Evolutionary conservation across 169 alveolate species (phyloP), one percentile per base, ranked within the genome.

Genomic region (Plasmodium inui): DNA sequence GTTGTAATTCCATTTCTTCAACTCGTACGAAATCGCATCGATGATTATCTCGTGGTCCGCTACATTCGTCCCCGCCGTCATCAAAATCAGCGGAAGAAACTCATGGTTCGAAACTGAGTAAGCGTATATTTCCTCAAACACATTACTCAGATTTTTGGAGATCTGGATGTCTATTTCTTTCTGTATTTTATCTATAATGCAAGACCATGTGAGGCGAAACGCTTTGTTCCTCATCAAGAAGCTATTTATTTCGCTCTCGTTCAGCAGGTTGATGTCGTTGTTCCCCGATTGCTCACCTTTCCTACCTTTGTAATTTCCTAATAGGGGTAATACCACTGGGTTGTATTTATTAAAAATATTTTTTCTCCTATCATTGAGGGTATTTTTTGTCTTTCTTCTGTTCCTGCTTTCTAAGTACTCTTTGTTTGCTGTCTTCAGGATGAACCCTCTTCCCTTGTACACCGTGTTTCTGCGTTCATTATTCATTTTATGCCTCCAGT

Each of bases 21-120:
- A 44, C 32, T 86, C 86, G 34, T 86, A 86, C 14, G 93, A 86
- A 12, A 86, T 44, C 8, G 93, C 50, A 37, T 86, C 93, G 28
- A 86, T 86, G 30, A 86, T 79, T 6, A 86, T 78, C 70, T 86
- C 93, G 32, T 86, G 93, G 37, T 86, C 93, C 44, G 86, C 83
- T 37, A 86, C 93, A 37, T 86, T 86, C 37, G 93, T 86, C 19
- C 93, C 93, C 2, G 93, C 86, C 3, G 93, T 86, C 83, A 86
- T 78, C 70, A 86, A 78, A 76, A 86, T 76, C 3, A 86, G 70
- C 3, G 93, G 93, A 1, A 86, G 82, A 19, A 76, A 78, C 70
- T 86, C 82, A 76, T 46, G 78, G 26, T 76, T 55, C 1, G 93
- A 86, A 37, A 76, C 80, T 0, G 93, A 86, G 70, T 86, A 86